Percentiles rank a stretch among this genome's conserved stretches.
These are phyloP conservation scores for Aureobasidium sp. DNA, from an alignment of 2,329 filamentous ascomycete species.

Conservation along the genomic window DNA sequence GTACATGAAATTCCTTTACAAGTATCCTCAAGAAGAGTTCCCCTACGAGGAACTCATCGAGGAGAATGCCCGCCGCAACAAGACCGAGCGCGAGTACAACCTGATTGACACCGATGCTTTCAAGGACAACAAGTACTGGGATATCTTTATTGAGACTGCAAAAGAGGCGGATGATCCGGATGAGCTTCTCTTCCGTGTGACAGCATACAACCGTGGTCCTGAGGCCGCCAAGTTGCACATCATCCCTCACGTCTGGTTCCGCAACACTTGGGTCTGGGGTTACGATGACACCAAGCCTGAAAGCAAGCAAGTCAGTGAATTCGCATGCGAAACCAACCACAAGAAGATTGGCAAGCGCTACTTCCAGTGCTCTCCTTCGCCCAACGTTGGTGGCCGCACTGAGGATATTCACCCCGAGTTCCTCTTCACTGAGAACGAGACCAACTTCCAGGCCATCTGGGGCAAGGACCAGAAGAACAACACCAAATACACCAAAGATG, in stretches of 20 bases:
- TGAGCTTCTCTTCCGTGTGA: conserved; percentile 86
- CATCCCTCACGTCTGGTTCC: conserved; percentile 90
- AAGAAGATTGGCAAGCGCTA: conserved; percentile 74
- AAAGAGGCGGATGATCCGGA: conserved; percentile 91
- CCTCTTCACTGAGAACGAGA: conserved; percentile 94
- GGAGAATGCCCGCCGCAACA: conserved; percentile 71
- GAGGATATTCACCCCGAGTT: conserved; percentile 79
- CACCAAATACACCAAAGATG: conserved; percentile 85
- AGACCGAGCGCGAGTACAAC: conserved; percentile 81
- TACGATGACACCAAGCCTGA: conserved; percentile 76
- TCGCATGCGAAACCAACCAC: conserved; percentile 70
- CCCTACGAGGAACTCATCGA: conserved; percentile 83
- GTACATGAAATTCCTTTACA: conserved; percentile 99
- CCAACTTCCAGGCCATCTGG: conserved; percentile 74
- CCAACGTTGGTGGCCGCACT: conserved; percentile 68
- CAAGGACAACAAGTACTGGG: conserved; percentile 87
- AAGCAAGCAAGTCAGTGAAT: conserved; percentile 60
- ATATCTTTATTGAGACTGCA: conserved; percentile 92
- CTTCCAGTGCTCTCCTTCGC: conserved; percentile 80
- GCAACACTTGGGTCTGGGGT: conserved; percentile 96
- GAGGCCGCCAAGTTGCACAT: conserved; percentile 89
- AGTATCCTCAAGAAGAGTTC: conserved; percentile 86
- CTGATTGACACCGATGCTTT: conserved; percentile 84
- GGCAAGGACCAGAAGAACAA: conserved; percentile 63
- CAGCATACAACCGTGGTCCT: conserved; percentile 90